Conservation (phyloP, 768 basidiomycete genomes). For the Boletus vermiculosoides region DNA sequence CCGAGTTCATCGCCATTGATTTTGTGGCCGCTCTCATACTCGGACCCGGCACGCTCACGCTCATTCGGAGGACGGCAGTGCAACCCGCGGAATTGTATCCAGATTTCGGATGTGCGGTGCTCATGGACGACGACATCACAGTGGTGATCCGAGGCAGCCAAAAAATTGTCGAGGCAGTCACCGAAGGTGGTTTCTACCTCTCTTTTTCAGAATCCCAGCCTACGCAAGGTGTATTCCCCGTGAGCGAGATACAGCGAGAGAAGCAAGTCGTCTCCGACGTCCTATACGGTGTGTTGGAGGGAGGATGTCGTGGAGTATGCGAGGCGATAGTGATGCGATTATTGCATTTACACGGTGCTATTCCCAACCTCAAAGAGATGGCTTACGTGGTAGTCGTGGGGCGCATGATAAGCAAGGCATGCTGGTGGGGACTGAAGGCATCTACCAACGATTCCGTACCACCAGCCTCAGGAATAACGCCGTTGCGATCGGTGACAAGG, state of each 20-base stretch:
- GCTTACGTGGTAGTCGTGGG: constrained; percentile 7
- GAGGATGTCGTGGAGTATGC: constrained; percentile 14
- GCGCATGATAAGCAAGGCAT: constrained; percentile 5
- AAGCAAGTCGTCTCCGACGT: constrained; percentile 7
- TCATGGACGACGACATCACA: constrained; percentile 18
- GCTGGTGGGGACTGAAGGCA: constrained; percentile 13
- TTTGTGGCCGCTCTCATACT: constrained; percentile 15
- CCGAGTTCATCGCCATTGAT: constrained; percentile 4
- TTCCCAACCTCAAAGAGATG: constrained; percentile 8
- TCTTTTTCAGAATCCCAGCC: constrained; percentile 4
- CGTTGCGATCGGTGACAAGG: constrained; percentile 10
- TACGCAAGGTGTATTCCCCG: background rate
- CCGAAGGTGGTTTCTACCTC: constrained; percentile 21
- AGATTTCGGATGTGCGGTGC: constrained; percentile 14
- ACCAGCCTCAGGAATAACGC: background rate
- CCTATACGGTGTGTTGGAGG: constrained; percentile 12
- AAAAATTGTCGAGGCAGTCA: constrained; percentile 16
- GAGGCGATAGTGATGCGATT: constrained; percentile 16
- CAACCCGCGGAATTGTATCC: constrained; percentile 10
- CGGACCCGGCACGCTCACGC: constrained; percentile 17
- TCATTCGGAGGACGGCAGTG: constrained; percentile 10
- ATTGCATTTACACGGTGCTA: constrained; percentile 1
- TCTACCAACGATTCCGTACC: constrained; percentile 1
- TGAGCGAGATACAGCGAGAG: constrained; percentile 5
- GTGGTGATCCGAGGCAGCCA: constrained; percentile 18